These are phyloP conservation scores for Ambrosiella xylebori DNA, from an alignment of 2,329 filamentous ascomycete genomes.

Conservation along the genomic window DNA sequence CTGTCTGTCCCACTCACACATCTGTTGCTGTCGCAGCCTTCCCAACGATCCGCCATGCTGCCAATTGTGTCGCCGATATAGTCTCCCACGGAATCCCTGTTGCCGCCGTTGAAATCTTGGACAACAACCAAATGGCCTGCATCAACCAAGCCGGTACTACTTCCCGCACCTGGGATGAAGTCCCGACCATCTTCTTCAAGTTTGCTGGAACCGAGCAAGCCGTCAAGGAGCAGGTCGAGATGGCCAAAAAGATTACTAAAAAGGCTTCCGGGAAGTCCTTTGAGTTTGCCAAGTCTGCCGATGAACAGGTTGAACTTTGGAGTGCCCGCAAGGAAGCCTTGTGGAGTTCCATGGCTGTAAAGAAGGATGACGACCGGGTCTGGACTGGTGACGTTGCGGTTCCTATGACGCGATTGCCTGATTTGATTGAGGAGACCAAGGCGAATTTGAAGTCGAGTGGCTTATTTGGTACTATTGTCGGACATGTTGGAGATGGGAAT, in stretches of 20 bases:
- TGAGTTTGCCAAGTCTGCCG: constrained; percentile 53
- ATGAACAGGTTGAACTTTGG: constrained; percentile 66
- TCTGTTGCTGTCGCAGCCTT: constrained; percentile 59
- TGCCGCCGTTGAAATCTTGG: constrained; percentile 81
- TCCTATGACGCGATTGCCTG: constrained; percentile 54
- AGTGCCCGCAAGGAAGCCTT: constrained; percentile 68
- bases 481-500: constrained; percentile 63
- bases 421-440: constrained; percentile 60
- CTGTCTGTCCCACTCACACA: constrained; percentile 60
- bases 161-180: constrained; percentile 49
- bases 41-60: constrained; percentile 47
- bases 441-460: constrained; percentile 27
- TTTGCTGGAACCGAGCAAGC: constrained; percentile 52
- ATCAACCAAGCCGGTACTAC: constrained; percentile 52
- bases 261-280: constrained; percentile 48
- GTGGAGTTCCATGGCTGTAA: constrained; percentile 60
- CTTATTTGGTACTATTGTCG: constrained; percentile 38
- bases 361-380: constrained; percentile 48
- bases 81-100: constrained; percentile 69
- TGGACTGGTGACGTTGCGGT: constrained; percentile 83
- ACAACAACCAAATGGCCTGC: constrained; percentile 72
- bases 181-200: constrained; percentile 71
- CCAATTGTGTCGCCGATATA: constrained; percentile 62
- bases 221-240: constrained; percentile 62
- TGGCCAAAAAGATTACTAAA: constrained; percentile 47